phyloP scores from a whole-genome alignment of 1,139 yeast species.

The Suhomyces chickasaworum region DNA sequence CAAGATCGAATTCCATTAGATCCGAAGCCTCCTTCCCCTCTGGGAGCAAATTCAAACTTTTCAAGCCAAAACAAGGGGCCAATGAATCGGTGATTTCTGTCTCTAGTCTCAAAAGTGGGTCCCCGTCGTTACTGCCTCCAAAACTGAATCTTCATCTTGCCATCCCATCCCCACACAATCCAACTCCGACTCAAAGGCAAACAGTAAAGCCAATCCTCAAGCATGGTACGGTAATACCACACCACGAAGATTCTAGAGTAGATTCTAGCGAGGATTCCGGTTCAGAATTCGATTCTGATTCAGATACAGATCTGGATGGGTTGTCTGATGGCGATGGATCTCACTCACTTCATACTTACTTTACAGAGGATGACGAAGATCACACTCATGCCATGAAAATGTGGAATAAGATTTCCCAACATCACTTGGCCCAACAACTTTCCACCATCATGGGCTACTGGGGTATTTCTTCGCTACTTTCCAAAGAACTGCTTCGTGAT shows the following conservation, averaged over 20 bases:
- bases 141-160: not conserved
- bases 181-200: conserved; percentile 15
- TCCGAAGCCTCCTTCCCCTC: conserved; percentile 1
- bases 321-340: not conserved
- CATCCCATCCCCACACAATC: conserved; percentile 8
- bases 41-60: conserved; percentile 5
- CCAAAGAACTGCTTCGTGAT: conserved; percentile 22
- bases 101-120: not conserved
- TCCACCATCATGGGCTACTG: conserved; percentile 40
- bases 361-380: conserved; percentile 27
- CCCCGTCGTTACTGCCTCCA: conserved; percentile 1
- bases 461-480: conserved; percentile 24
- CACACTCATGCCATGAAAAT: conserved; percentile 33
- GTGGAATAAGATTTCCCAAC: conserved; percentile 16
- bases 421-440: conserved; percentile 26
- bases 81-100: not conserved
- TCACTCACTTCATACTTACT: conserved; percentile 25
- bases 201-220: conserved; percentile 28
- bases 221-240: conserved; percentile 14
- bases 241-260: too few relatives aligned
- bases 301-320: conserved; percentile 10
- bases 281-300: conserved; percentile 12
- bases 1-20: conserved; percentile 12
- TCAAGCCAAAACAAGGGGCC: conserved; percentile 8
- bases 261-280: conserved; percentile 13